Percentiles rank a stretch among this genome's conserved stretches.
phyloP scores from a whole-genome alignment of 352 stramenopile species.

The Plasmopara muralis region DNA sequence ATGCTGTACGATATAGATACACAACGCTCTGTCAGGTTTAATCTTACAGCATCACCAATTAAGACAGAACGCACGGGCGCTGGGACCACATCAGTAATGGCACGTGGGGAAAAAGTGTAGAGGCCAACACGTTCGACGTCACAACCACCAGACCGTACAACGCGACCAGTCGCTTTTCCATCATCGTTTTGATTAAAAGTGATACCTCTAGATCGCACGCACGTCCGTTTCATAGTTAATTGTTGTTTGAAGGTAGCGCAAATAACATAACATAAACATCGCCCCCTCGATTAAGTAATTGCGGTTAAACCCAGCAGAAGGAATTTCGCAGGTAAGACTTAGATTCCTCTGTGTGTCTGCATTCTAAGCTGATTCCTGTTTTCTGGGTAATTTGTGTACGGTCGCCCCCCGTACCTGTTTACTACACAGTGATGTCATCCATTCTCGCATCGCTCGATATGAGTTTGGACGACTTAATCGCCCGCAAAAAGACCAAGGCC shows the following conservation, averaged over 20 bases:
- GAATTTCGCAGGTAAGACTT: constrained; percentile 18
- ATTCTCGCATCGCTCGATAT: constrained; percentile 80
- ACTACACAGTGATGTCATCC: constrained; percentile 42
- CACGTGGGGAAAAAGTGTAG: constrained; percentile 41
- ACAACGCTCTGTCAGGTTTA: constrained; percentile 1
- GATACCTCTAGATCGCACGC: too few species aligned
- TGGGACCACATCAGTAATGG: constrained; percentile 65
- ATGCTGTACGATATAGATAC: constrained; percentile 21
- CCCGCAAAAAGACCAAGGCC: constrained; percentile 60
- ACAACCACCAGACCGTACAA: constrained; percentile 22
- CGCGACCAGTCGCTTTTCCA: constrained; percentile 27
- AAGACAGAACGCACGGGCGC: constrained; percentile 39
- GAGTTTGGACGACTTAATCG: constrained; percentile 79
- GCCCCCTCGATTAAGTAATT: constrained; percentile 1
- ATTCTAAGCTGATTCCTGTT: too few species aligned
- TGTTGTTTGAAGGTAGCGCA: constrained; percentile 9
- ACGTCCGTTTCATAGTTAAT: constrained; percentile 8
- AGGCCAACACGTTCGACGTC: constrained; percentile 9
- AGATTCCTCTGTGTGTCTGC: background rate
- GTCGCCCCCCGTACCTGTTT: background rate
- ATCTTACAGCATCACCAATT: background rate
- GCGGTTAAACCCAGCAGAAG: constrained; percentile 15
- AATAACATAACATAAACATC: constrained; percentile 6
- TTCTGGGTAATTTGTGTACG: too few species aligned
- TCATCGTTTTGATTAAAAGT: constrained; percentile 9